Evolutionary conservation across 2,329 filamentous ascomycete genomes (phyloP).

Genomic region (Zopfia rhizophila): DNA sequence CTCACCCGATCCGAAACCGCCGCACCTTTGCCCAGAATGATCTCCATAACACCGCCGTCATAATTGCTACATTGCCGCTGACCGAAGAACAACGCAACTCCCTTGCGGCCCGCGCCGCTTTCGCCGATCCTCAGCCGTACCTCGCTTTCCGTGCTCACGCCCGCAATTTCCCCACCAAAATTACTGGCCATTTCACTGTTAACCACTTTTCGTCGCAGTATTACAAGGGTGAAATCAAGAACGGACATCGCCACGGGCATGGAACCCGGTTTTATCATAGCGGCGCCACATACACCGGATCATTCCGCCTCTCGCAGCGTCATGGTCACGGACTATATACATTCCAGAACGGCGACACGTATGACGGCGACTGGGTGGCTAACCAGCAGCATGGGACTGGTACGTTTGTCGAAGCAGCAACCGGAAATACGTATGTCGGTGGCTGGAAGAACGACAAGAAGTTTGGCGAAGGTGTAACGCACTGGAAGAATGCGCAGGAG

Average conservation of each 20-base stretch:
- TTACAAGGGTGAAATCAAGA: conserved; percentile 63
- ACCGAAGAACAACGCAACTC: conserved; percentile 40
- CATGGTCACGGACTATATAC: conserved; percentile 68
- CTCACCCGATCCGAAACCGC: conserved; percentile 38
- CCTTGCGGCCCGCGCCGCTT: conserved; percentile 45
- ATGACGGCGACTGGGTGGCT: conserved; percentile 67
- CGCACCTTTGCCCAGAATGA: too few relatives aligned
- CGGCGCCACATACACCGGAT: conserved; percentile 66
- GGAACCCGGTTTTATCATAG: conserved; percentile 65
- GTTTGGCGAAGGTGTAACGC: conserved; percentile 70
- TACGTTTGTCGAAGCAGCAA: conserved; percentile 65
- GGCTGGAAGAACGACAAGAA: conserved; percentile 70
- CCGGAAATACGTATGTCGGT: conserved; percentile 70
- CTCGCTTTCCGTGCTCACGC: conserved; percentile 53
- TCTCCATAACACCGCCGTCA: conserved; percentile 40
- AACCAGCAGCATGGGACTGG: conserved; percentile 71
- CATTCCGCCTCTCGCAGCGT: conserved; percentile 63
- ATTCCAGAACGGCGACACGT: conserved; percentile 73
- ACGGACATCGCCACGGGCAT: conserved; percentile 62
- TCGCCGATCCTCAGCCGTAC: conserved; percentile 53
- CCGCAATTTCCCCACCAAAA: conserved; percentile 56
- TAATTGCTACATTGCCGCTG: conserved; percentile 42
- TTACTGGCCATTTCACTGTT: conserved; percentile 59
- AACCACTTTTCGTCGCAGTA: conserved; percentile 66
- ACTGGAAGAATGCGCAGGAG: conserved; percentile 71